phyloP scores from a whole-genome alignment of 1,284 basidiomycete genomes.

The Mixia osmundae region DNA sequence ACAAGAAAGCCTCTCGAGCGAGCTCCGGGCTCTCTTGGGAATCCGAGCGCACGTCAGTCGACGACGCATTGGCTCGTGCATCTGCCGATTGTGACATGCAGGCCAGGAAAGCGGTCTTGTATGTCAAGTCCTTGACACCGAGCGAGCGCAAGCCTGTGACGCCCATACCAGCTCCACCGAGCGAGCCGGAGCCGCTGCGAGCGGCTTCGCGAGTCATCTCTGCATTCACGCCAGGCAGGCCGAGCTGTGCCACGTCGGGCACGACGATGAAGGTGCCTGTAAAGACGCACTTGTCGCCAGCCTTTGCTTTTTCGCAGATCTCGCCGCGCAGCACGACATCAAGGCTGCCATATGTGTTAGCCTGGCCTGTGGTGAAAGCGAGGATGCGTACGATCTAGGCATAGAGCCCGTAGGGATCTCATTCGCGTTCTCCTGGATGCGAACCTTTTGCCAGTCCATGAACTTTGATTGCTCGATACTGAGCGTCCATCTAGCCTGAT shows the following conservation, averaged over 20 bases:
- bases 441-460: conserved; percentile 97
- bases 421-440: conserved; percentile 95
- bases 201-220: conserved; percentile 71
- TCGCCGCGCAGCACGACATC: conserved; percentile 91
- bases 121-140: conserved; percentile 84
- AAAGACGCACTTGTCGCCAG: conserved; percentile 95
- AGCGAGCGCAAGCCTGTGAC: conserved; percentile 84
- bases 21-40: conserved; percentile 45
- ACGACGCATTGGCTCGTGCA: conserved; percentile 49
- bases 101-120: conserved; percentile 95
- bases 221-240: conserved; percentile 80
- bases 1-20: conserved; percentile 35
- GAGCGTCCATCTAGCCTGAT: conserved; percentile 72
- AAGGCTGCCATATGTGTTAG: conserved; percentile 27
- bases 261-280: conserved; percentile 97
- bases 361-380: no score
- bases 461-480: conserved; percentile 93
- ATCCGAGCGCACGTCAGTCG: conserved; percentile 64
- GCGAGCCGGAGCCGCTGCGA: conserved; percentile 34
- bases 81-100: conserved; percentile 92
- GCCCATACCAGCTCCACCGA: conserved; percentile 44
- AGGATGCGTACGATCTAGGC: conserved; percentile 40
- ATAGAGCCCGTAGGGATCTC: conserved; percentile 97
- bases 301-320: conserved; percentile 90
- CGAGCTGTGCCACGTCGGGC: conserved; percentile 89